Conservation (phyloP, 1,284 basidiomycete species). For the Athelia psychrophila region DNA sequence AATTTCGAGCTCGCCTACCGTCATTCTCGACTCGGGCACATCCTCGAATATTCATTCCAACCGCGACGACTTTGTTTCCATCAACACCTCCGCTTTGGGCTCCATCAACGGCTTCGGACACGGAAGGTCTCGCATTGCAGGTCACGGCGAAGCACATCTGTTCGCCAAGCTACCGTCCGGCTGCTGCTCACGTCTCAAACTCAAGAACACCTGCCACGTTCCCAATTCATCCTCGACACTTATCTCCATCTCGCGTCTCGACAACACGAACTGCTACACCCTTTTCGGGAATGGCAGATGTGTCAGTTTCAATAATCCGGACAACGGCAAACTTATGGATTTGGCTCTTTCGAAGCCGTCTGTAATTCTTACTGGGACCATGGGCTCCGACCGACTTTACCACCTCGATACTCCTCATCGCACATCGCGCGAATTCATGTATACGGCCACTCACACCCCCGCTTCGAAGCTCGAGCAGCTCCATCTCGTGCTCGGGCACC, state of each 20-base stretch:
- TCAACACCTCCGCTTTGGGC: neutral
- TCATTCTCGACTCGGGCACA: neutral
- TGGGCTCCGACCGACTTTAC: neutral
- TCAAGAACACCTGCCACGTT: neutral
- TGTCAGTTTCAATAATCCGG: conserved; percentile 9
- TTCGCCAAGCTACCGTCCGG: neutral
- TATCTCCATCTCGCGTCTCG: conserved; percentile 11
- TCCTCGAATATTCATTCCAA: neutral
- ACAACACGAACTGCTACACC: conserved; percentile 11
- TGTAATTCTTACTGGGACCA: conserved; percentile 4
- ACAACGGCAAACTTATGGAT: conserved; percentile 6
- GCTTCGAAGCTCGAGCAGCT: conserved; percentile 4
- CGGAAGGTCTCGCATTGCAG: neutral
- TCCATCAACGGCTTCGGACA: neutral
- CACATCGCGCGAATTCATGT: neutral
- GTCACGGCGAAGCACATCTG: neutral
- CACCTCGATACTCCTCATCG: conserved; percentile 1
- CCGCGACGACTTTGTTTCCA: neutral
- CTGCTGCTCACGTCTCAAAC: neutral
- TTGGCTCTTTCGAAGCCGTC: conserved; percentile 4
- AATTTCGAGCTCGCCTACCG: neutral
- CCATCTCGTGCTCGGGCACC: conserved; percentile 9
- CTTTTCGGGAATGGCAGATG: conserved; percentile 9
- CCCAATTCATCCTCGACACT: conserved; percentile 5
- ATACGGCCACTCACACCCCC: neutral